Evolutionary conservation across 73 alveolate genomes (phyloP).

Genomic region (Tetrahymena malaccensis): DNA sequence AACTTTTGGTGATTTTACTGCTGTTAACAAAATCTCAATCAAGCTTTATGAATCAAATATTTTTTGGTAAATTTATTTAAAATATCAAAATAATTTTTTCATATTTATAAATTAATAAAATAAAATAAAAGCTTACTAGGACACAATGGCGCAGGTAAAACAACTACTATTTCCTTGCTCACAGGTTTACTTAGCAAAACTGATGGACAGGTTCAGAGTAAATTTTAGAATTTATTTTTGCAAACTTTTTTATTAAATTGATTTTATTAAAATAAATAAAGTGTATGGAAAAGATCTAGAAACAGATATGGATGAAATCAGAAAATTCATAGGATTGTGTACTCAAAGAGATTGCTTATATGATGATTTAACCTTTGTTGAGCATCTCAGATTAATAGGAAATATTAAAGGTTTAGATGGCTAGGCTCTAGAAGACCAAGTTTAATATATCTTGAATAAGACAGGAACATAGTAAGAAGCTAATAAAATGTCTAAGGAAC

Average conservation of each 20-base stretch:
- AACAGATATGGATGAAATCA: constrained; percentile 12
- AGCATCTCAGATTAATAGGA: constrained; percentile 57
- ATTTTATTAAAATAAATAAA: not conserved
- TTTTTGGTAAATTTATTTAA: not conserved
- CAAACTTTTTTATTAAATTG: not conserved
- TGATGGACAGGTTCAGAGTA: constrained; percentile 37
- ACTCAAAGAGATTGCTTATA: constrained; percentile 57
- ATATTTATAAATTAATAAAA: not conserved
- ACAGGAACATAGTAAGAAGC: constrained; percentile 46
- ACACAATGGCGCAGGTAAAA: constrained; percentile 61
- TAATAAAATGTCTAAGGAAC: constrained; percentile 23
- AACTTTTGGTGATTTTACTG: constrained; percentile 6
- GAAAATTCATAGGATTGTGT: constrained; percentile 62
- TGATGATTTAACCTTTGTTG: constrained; percentile 56
- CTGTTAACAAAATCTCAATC: constrained; percentile 15
- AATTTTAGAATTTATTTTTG: not conserved
- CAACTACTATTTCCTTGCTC: constrained; percentile 40
- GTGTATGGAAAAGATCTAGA: constrained; percentile 34
- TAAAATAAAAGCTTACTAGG: constrained; percentile 13
- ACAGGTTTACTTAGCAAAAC: constrained; percentile 49
- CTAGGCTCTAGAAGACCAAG: constrained; percentile 8
- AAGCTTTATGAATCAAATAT: constrained; percentile 23
- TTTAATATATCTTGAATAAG: constrained; percentile 42
- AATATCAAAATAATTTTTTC: not conserved
- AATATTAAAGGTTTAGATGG: constrained; percentile 46